These are phyloP conservation scores for Coprinopsis sp. DNA, from an alignment of 768 basidiomycete species.

Conservation along the genomic window DNA sequence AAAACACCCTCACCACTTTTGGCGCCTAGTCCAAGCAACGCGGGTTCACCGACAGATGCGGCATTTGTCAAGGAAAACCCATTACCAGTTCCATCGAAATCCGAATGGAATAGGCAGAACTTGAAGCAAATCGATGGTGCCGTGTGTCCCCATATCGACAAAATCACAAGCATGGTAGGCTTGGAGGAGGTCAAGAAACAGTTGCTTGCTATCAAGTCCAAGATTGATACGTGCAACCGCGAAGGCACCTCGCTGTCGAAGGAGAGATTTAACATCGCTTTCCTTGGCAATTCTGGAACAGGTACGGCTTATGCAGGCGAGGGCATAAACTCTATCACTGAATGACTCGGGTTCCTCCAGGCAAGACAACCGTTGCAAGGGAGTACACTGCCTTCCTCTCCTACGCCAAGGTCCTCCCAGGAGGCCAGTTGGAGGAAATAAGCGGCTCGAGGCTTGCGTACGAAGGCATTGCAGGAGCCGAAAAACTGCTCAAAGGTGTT, in stretches of 20 bases:
- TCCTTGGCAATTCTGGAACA: constrained; percentile 73
- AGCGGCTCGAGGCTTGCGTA: constrained; percentile 56
- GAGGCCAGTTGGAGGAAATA: constrained; percentile 52
- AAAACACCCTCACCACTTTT: too few relatives aligned
- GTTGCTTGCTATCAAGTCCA: constrained; percentile 54
- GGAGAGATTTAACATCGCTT: constrained; percentile 56
- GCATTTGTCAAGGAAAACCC: constrained; percentile 4
- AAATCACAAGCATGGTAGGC: constrained; percentile 66
- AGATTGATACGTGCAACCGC: constrained; percentile 48
- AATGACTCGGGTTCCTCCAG: too few relatives aligned
- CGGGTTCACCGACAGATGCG: constrained; percentile 1
- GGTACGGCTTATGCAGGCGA: constrained; percentile 33
- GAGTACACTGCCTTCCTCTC: constrained; percentile 59
- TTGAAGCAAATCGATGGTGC: constrained; percentile 50
- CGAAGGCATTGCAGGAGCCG: constrained; percentile 49
- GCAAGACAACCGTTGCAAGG: constrained; percentile 67
- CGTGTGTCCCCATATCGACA: constrained; percentile 50
- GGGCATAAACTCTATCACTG: not conserved
- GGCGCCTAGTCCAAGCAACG: too few relatives aligned
- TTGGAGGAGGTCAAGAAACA: constrained; percentile 61
- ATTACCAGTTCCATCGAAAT: constrained; percentile 29
- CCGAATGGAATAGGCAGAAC: constrained; percentile 57
- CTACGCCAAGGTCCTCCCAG: constrained; percentile 50
- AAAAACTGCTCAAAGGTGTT: constrained; percentile 45
- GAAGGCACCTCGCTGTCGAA: constrained; percentile 48